phyloP scores from a whole-genome alignment of 78 protist species.

The Reticulomyxa filosa region DNA sequence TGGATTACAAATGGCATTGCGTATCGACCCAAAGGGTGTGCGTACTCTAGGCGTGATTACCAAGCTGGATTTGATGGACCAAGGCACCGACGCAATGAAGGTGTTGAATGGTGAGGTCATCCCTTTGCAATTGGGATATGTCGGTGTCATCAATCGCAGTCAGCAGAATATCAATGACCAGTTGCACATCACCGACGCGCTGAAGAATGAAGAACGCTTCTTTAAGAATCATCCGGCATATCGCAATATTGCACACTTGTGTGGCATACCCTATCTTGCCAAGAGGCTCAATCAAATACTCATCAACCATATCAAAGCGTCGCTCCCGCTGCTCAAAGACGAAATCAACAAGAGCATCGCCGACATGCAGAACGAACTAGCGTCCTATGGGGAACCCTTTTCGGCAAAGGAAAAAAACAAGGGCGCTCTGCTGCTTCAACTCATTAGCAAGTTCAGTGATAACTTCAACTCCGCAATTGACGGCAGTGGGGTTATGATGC shows the following conservation, averaged over 20 bases:
- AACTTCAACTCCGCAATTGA: conserved; percentile 39
- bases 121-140: conserved; percentile 48
- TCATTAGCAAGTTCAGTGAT: conserved; percentile 31
- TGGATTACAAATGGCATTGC: conserved; percentile 53
- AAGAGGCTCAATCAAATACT: conserved; percentile 7
- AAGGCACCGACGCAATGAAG: conserved; percentile 75
- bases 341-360: not conserved
- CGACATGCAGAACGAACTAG: not conserved
- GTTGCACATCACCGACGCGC: conserved; percentile 6
- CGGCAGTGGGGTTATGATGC: conserved; percentile 46
- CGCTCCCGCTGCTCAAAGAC: conserved; percentile 2
- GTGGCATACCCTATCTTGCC: conserved; percentile 12
- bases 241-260: not conserved
- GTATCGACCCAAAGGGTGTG: conserved; percentile 64
- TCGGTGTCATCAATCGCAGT: conserved; percentile 38
- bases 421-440: conserved; percentile 47
- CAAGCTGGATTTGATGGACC: conserved; percentile 84
- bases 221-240: conserved; percentile 8
- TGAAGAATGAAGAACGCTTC: not conserved
- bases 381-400: not conserved
- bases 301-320: conserved; percentile 4
- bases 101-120: conserved; percentile 47
- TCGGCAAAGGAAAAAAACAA: not conserved
- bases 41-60: conserved; percentile 87
- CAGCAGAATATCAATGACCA: conserved; percentile 15